phyloP scores from a whole-genome alignment of 257 asterid species.

The Hygrophila difformis region DNA sequence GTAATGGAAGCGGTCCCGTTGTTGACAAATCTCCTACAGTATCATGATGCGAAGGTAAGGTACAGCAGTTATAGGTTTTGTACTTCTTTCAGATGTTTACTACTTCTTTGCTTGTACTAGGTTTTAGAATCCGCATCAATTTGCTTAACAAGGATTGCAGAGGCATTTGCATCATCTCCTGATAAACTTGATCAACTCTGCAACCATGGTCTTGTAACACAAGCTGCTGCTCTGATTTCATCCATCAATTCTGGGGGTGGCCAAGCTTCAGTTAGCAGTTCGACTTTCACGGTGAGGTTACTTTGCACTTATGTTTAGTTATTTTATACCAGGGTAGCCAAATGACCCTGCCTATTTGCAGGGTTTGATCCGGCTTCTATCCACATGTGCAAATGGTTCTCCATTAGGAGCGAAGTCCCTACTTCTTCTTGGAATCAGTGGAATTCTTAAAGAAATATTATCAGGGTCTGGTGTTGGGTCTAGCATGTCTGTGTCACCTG shows the following conservation, averaged over 20 bases:
- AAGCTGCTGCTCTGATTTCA: constrained; percentile 86
- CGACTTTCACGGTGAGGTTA: constrained; percentile 79
- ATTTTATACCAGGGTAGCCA: constrained; percentile 12
- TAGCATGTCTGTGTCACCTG: constrained; percentile 81
- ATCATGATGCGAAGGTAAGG: constrained; percentile 92
- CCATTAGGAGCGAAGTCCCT: constrained; percentile 81
- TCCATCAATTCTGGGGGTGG: constrained; percentile 84
- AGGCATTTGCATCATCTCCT: constrained; percentile 90
- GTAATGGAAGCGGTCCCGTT: constrained; percentile 99
- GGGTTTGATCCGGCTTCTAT: constrained; percentile 93
- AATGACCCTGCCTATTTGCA: constrained; percentile 34
- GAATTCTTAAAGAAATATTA: constrained; percentile 82
- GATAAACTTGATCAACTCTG: constrained; percentile 94
- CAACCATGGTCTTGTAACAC: constrained; percentile 91
- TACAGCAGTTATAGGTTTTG: constrained; percentile 3
- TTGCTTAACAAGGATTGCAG: constrained; percentile 96
- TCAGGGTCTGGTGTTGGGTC: constrained; percentile 85
- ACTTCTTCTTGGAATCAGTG: constrained; percentile 84
- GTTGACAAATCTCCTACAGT: constrained; percentile 93
- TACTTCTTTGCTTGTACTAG: constrained; percentile 21
- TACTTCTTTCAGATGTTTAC: constrained; percentile 2
- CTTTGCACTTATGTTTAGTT: constrained; percentile 3
- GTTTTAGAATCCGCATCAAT: constrained; percentile 95
- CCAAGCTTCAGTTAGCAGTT: constrained; percentile 85
- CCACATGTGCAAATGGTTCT: constrained; percentile 92